Evolutionary conservation across 345 rosid species (phyloP), one percentile per base, ranked within the genome.

Genomic region (Viola odorata): DNA sequence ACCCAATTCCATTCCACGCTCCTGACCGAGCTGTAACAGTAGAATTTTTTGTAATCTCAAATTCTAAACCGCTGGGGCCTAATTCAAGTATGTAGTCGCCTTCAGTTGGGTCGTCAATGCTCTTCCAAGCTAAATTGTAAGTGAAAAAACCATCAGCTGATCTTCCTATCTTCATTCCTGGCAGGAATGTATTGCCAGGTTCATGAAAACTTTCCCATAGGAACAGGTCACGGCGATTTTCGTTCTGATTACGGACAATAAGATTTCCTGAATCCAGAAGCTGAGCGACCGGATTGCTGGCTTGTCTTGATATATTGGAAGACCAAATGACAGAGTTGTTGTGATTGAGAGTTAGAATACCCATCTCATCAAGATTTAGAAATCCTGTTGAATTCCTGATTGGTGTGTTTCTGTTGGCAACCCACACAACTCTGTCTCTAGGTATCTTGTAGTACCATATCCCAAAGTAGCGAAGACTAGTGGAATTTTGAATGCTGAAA

Each of bases 301-400:
- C 50, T 4, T 5, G 12, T 47, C 50, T 47, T 47, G 50, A 47
- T 47, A 4, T 12, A 12, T 47, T 47, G 12, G 50, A 8, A 4
- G 50, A 47, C 50, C 50, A 47, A 47, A 47, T 12, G 12, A 47
- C n/a, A 12, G 16, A 57, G 37, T 50, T 6, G 50, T 58, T 66
- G 41, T 41, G 48, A 50, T 50, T 37, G 53, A 58, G 15, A 66
- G 37, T 23, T 23, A 23, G 32, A 23, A 23, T 23, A 0, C 32
- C 32, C 32, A 23, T 23, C 32, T 23, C 32, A 23, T 23, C 32
- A 23, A 23, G 32, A 23, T 23, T 23, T 23, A 23, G 32, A 23
- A 23, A 23, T 23, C 32, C 32, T 23, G 32, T 0, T 23, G 32
- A 0, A 23, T 23, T 2, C 32, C 32, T 23, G 32, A 23, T 23